Evolutionary conservation across 2,329 filamentous ascomycete species (phyloP), one percentile per base, ranked within the genome.

Genomic region (Nothophoma quercina): DNA sequence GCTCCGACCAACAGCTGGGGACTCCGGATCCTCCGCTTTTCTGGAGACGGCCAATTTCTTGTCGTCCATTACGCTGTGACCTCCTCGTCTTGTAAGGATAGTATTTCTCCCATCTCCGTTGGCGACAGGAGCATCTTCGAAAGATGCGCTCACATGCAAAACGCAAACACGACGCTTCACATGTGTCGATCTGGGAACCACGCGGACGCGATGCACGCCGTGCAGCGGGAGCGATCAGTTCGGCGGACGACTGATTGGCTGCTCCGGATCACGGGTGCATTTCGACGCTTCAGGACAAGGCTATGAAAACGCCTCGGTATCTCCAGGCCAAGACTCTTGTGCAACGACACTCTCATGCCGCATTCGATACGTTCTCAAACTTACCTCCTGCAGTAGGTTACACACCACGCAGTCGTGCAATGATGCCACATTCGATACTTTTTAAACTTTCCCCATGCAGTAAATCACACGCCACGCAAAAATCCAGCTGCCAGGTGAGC

Each of bases 131-230:
- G 16, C 8, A 22, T 28, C 8, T 13, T 25, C 18, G 7, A 41
- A 35, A 30, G 15, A n/a, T 18, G 7, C 7, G 22, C 49, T 51
- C 44, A 52, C 48, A 56, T 58, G 56, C 45, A 40, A 54, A 47
- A 44, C 32, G 50, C 46, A 35, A 25, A 7, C 25, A 30, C 41
- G 30, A 39, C 45, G 49, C 25, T 58, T 61, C 58, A 61, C 56
- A 56, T 62, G 59, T 41, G 59, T 41, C 39, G 51, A 56, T 57
- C 55, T 44, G 40, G 36, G 18, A 40, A 35, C 46, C 50, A 59
- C 47, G 54, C 57, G 44, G 45, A 43, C 40, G 53, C 46, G 54
- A 59, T 52, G 46, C 49, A 47, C 47, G 55, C 55, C 46, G 35
- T 55, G 58, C 58, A 46, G 47, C 56, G 51, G 59, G 36, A 50